Percentiles rank a stretch among this genome's conserved stretches.
Conservation (phyloP, 305 asterid genomes). For the Fraxinus ornus region DNA sequence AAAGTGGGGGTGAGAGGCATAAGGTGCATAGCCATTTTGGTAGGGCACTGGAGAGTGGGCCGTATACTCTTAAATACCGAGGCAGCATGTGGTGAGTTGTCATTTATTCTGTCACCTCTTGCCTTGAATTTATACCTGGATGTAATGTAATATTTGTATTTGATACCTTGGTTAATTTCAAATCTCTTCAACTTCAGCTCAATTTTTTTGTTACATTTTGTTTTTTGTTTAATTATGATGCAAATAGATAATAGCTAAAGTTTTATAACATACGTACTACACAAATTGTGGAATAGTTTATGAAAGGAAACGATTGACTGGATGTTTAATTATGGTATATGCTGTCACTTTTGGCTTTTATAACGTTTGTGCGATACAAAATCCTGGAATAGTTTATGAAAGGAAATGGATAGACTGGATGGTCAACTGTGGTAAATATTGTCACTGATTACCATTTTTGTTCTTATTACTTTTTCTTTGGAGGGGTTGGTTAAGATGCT, state of each 20-base stretch:
- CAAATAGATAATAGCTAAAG: neutral
- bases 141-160: neutral
- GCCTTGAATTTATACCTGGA: neutral
- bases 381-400: neutral
- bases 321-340: neutral
- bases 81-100: conserved; percentile 96
- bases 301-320: neutral
- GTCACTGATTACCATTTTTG: neutral
- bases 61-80: conserved; percentile 80
- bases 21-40: conserved; percentile 96
- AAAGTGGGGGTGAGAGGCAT: conserved; percentile 91
- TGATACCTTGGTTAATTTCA: neutral
- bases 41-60: conserved; percentile 92
- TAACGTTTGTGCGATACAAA: neutral
- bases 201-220: neutral
- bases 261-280: neutral
- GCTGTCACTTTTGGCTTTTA: neutral
- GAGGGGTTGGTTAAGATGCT: neutral
- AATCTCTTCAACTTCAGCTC: neutral
- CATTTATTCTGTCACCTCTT: neutral
- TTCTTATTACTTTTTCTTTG: neutral
- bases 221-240: neutral
- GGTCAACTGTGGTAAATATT: neutral
- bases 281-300: neutral
- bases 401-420: neutral